Evolutionary conservation across 2,329 filamentous ascomycete genomes (phyloP).

Genomic region (Curvularia verruculosa): DNA sequence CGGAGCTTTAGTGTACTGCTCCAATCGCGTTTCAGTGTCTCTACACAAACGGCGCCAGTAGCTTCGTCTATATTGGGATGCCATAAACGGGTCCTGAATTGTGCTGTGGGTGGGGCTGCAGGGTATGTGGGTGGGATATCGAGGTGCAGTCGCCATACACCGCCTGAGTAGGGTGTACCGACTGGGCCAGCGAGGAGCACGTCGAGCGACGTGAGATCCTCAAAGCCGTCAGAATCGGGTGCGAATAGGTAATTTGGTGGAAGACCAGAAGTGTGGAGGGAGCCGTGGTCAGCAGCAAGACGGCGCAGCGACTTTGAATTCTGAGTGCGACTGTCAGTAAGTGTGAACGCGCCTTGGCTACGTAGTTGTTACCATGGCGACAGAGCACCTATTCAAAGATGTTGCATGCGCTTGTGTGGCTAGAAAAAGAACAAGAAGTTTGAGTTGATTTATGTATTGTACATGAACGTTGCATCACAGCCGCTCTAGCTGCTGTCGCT

Average conservation of each 20-base stretch:
- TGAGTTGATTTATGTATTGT: background rate
- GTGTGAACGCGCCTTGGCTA: background rate
- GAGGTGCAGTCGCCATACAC: conserved; percentile 65
- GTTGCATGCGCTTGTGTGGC: background rate
- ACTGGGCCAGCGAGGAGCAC: conserved; percentile 65
- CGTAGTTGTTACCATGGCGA: conserved; percentile 19
- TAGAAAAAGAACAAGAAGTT: background rate
- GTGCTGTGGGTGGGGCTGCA: conserved; percentile 60
- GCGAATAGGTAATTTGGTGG: conserved; percentile 68
- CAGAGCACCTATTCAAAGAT: background rate
- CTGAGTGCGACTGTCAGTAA: conserved; percentile 34
- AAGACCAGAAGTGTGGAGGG: conserved; percentile 60
- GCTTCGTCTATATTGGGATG: conserved; percentile 69
- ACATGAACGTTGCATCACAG: background rate
- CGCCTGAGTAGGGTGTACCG: conserved; percentile 64
- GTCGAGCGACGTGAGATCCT: conserved; percentile 64
- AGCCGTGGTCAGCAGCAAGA: conserved; percentile 65
- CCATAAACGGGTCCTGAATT: conserved; percentile 66
- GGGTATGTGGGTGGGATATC: conserved; percentile 65
- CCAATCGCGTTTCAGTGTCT: conserved; percentile 70
- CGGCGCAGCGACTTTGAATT: conserved; percentile 61
- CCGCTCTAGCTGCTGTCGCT: background rate
- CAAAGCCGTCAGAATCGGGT: conserved; percentile 46
- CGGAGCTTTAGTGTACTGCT: conserved; percentile 62
- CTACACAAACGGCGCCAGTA: conserved; percentile 68